phyloP scores from a whole-genome alignment of 75 land plant genomes.

The Cupressus sempervirens region DNA sequence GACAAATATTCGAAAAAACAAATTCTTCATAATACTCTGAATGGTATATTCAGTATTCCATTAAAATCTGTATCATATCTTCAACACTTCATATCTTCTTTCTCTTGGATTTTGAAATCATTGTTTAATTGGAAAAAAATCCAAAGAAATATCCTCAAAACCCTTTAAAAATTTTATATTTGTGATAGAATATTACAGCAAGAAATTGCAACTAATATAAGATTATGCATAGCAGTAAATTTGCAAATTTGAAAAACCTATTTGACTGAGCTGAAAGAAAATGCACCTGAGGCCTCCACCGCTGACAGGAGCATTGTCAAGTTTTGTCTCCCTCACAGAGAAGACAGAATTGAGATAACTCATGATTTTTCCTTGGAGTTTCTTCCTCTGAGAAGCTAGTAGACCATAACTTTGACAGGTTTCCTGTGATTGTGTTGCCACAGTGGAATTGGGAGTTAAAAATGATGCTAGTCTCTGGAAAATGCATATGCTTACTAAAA shows the following conservation, averaged over 20 bases:
- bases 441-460: background rate
- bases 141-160: background rate
- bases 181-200: background rate
- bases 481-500: background rate
- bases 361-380: background rate
- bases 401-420: background rate
- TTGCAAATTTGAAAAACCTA: background rate
- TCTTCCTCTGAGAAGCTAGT: background rate
- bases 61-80: background rate
- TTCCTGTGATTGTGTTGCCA: background rate
- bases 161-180: background rate
- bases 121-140: background rate
- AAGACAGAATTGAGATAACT: slow-evolving; percentile 8
- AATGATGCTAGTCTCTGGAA: background rate
- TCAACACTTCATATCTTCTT: background rate
- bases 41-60: background rate
- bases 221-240: background rate
- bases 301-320: slow-evolving; percentile 3
- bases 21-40: background rate
- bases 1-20: background rate
- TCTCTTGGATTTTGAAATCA: background rate
- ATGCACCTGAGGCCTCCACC: slow-evolving; percentile 10
- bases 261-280: background rate
- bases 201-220: background rate
- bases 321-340: slow-evolving; percentile 5